Evolutionary conservation across 2,329 filamentous ascomycete genomes (phyloP).

Genomic region (Botrytis tulipae): DNA sequence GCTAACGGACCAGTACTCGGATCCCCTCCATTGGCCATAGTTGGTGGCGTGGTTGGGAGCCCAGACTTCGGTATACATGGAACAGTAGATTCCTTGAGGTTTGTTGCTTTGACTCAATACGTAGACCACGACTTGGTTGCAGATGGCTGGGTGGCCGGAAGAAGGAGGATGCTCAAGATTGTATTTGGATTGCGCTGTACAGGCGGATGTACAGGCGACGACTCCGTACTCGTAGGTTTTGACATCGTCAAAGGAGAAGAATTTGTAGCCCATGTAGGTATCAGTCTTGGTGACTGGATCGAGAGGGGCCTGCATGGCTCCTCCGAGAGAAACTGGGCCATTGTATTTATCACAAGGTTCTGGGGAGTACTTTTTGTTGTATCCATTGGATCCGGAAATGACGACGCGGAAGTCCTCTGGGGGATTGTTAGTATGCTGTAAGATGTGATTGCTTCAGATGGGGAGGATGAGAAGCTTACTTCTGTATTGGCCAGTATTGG

Average conservation of each 20-base stretch:
- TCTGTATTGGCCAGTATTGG: conserved; percentile 40
- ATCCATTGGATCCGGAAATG: conserved; percentile 46
- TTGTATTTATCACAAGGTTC: conserved; percentile 7
- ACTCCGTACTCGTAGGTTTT: conserved; percentile 27
- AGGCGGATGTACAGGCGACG: conserved; percentile 39
- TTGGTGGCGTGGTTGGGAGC: conserved; percentile 31
- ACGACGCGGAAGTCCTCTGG: conserved; percentile 41
- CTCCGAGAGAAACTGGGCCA: conserved; percentile 37
- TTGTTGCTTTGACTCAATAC: conserved; percentile 40
- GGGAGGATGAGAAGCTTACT: conserved; percentile 3
- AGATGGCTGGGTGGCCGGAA: conserved; percentile 38
- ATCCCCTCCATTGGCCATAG: conserved; percentile 27
- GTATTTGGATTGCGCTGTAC: conserved; percentile 40
- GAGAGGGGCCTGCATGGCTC: conserved; percentile 39
- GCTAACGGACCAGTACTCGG: conserved; percentile 13
- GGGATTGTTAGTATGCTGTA: conserved; percentile 2
- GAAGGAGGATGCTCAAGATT: conserved; percentile 37
- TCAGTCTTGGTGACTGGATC: conserved; percentile 29
- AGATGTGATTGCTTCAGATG: too few relatives aligned
- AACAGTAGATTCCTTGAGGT: conserved; percentile 42
- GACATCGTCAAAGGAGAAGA: conserved; percentile 29
- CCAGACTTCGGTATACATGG: conserved; percentile 34
- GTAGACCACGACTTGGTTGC: conserved; percentile 43
- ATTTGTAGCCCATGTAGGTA: conserved; percentile 38
- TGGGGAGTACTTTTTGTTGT: conserved; percentile 36